phyloP scores from a whole-genome alignment of 1,284 basidiomycete genomes.

The Melampsora larici-populina region DNA sequence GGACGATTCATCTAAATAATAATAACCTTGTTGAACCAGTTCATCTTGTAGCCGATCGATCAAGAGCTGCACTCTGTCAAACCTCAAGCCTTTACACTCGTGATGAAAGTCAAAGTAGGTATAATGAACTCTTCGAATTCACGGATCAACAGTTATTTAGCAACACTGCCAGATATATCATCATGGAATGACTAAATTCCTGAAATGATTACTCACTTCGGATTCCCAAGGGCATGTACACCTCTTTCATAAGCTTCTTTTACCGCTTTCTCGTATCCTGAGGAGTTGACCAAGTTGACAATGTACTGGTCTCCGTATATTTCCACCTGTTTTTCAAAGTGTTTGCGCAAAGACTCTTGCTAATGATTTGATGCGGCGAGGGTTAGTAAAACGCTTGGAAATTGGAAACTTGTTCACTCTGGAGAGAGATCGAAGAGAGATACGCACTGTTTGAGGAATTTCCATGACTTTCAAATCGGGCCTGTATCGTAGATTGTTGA shows the following conservation, averaged over 20 bases:
- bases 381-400: constrained; percentile 16
- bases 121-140: constrained; percentile 70
- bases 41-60: constrained; percentile 74
- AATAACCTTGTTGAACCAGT: constrained; percentile 68
- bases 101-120: constrained; percentile 97
- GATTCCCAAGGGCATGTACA: constrained; percentile 55
- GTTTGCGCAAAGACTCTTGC: constrained; percentile 69
- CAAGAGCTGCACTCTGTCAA: constrained; percentile 82
- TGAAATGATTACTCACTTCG: constrained; percentile 44
- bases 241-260: constrained; percentile 91
- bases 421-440: constrained; percentile 15
- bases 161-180: not conserved
- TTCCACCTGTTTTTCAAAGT: constrained; percentile 71
- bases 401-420: not conserved
- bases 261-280: constrained; percentile 88
- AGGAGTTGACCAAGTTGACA: constrained; percentile 92
- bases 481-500: constrained; percentile 94
- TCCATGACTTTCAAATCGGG: constrained; percentile 98
- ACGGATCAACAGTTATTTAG: not conserved
- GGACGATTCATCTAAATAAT: constrained; percentile 40
- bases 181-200: not conserved
- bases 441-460: constrained; percentile 69
- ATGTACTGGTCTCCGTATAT: constrained; percentile 77
- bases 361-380: constrained; percentile 51
- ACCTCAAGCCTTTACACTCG: constrained; percentile 92